A percentile compares a stretch with the other conserved stretches of the same genome.
Conservation (phyloP, 257 asterid genomes). For the Scutellaria barbata region DNA sequence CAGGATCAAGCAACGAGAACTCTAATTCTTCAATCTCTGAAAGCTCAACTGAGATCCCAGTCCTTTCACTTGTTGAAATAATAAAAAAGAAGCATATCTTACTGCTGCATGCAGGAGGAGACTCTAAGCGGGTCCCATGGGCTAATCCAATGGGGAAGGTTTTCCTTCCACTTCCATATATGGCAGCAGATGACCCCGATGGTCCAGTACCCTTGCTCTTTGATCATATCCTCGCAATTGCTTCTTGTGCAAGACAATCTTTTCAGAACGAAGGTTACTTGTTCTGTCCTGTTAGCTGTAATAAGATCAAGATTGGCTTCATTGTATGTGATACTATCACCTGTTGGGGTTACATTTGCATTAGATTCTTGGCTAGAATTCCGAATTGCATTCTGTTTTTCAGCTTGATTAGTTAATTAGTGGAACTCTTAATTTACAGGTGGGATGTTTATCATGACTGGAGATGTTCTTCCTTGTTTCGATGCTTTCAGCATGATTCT, state of each 20-base stretch:
- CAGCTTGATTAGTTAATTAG: conserved; percentile 24
- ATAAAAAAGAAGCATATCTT: conserved; percentile 74
- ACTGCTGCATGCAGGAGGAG: conserved; percentile 98
- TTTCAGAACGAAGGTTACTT: conserved; percentile 73
- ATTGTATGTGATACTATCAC: conserved; percentile 37
- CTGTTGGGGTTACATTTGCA: conserved; percentile 34
- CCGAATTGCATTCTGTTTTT: conserved; percentile 16
- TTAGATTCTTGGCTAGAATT: conserved; percentile 25
- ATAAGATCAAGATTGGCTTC: conserved; percentile 36
- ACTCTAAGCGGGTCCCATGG: conserved; percentile 99
- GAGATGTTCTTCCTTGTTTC: conserved; percentile 99
- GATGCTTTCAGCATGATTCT: conserved; percentile 89
- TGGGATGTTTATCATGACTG: conserved; percentile 93
- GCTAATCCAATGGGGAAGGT: conserved; percentile 99
- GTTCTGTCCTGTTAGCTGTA: conserved; percentile 42
- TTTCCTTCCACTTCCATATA: conserved; percentile 91
- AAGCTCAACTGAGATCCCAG: conserved; percentile 46
- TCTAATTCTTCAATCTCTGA: conserved; percentile 44
- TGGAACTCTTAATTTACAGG: conserved; percentile 57
- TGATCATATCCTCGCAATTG: conserved; percentile 95
- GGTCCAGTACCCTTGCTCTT: conserved; percentile 94
- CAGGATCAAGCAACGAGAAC: conserved; percentile 42
- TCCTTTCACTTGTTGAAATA: conserved; percentile 57
- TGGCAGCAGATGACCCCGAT: conserved; percentile 93
- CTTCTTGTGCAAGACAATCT: conserved; percentile 92